Evolutionary conservation across 352 stramenopile species (phyloP), one percentile per base, ranked within the genome.

Genomic region (Saprolegnia parasitica): DNA sequence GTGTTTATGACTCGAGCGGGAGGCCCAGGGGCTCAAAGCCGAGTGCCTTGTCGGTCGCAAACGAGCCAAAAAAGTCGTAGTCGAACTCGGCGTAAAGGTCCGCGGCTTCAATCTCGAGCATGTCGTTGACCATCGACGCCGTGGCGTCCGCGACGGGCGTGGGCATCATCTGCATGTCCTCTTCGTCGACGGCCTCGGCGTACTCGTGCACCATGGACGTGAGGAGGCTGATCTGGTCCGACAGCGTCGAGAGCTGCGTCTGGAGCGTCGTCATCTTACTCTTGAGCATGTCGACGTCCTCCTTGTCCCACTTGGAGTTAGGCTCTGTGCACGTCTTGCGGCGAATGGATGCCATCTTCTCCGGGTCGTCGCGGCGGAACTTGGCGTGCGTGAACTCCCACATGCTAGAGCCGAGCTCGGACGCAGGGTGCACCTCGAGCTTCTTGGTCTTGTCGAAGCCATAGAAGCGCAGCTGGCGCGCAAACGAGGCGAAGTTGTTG

Each of bases 401-500:
- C 20, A 29, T 26, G 35, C 18, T 24, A 4, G 45, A 24, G 80
- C 88, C 93, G 66, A 88, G 87, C 70, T 87, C 84, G 60, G 77
- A 83, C 73, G 89, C 83, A 63, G 91, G 83, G 62, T 77, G 79
- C 65, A 94, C 90, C 74, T 95, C 85, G 68, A 92, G 84, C 67
- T 91, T 90, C 78, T 96, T 95, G 77, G 92, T 86, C 74, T 97
- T 97, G 55, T 91, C 89, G 76, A 97, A 97, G 54, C 90, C 90
- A 71, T 97, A 97, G 67, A 97, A 96, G 74, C 97, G 97, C 54
- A 97, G 80, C 72, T 97, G 91, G 21, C 91, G 86, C 75, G 97
- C 90, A 77, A 97, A 97, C 57, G 79, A 92, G 70, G 87, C 93
- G 66, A 97, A 97, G 75, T 97, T 97, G 75, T 94, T 96, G 88